Percentiles rank a stretch among this genome's conserved stretches.
phyloP scores from a whole-genome alignment of 2,329 filamentous ascomycete genomes.

The Sporothrix variecibatus region DNA sequence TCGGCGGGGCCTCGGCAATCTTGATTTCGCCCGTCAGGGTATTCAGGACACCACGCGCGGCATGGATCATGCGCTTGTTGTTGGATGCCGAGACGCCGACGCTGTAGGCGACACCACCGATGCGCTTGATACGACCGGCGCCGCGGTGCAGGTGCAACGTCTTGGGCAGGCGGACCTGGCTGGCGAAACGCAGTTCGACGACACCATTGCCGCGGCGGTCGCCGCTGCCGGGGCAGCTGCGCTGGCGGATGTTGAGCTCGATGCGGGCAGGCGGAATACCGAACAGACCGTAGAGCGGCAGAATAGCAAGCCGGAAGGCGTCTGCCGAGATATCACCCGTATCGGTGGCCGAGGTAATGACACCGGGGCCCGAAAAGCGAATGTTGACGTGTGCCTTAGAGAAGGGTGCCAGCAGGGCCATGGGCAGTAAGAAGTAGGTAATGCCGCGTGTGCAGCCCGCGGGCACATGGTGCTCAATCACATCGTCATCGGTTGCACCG shows the following conservation, averaged over 20 bases:
- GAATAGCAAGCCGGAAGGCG: constrained; percentile 86
- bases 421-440: constrained; percentile 86
- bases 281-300: constrained; percentile 87
- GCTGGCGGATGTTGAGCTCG: constrained; percentile 77
- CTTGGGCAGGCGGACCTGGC: constrained; percentile 90
- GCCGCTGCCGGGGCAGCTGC: constrained; percentile 74
- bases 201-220: constrained; percentile 83
- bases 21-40: constrained; percentile 85
- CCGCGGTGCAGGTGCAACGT: constrained; percentile 84
- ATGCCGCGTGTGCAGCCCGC: constrained; percentile 76
- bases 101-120: constrained; percentile 91
- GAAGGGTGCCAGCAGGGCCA: constrained; percentile 90
- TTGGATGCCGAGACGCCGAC: constrained; percentile 90
- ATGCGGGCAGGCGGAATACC: constrained; percentile 79
- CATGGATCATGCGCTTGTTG: constrained; percentile 93
- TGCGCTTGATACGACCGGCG: constrained; percentile 80
- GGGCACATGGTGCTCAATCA: constrained; percentile 79
- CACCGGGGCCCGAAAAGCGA: constrained; percentile 83
- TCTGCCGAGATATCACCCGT: constrained; percentile 78
- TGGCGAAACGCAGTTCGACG: constrained; percentile 91
- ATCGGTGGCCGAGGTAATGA: constrained; percentile 64
- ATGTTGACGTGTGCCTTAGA: constrained; percentile 90
- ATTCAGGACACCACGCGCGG: constrained; percentile 84
- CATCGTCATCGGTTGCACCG: constrained; percentile 66
- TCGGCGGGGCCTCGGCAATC: constrained; percentile 61